Base-by-base conservation (phyloP, 1,139 yeast species). In the Ogataea hybrid region DNA sequence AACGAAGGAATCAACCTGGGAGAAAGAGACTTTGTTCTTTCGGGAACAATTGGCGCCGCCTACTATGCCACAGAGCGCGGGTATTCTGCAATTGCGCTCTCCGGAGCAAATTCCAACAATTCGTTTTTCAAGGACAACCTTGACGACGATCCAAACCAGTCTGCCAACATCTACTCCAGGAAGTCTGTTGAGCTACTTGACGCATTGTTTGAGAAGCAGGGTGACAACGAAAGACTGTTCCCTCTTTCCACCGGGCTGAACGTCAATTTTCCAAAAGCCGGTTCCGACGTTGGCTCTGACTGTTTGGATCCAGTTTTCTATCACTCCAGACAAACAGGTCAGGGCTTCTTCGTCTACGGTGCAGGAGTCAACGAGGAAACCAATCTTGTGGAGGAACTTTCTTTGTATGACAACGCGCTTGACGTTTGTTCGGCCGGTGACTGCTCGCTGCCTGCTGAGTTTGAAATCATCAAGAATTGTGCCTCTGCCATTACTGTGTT, bases 181-280 rank as follows among this genome's bases (percentile, higher is more conserved):
- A 59, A 62, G 48, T 61, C 70, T n/a, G 68, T 65, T 21, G 64
- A 70, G 33, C 58, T 75, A 28, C 70, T 71, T 29, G 58, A 66
- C 46, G 53, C 63, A 10, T 49, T 75, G 36, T 69, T 73, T 44
- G 55, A 57, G 6, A 50, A 58, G 18, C 67, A 65, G 47, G 69
- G 68, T 41, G 59, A 56, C 37, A 60, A 60, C 49, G 56, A 58
- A 18, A 49, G 62, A 45, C 57, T 64, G 25, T 58, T 71, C 48
- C 76, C 76, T 9, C 47, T 58, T 37, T 62, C 68, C 36, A 61
- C 64, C 17, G 75, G 74, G 39, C 47, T 72, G 40, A 68, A 67
- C 53, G 74, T 72, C 46, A 71, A 72, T 61, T 64, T 68, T 56
- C 76, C 76, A 30, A 54, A 49, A n/a, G 75, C 67, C 10, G 75